Percentiles rank a stretch among this genome's conserved stretches.
These are phyloP conservation scores for Plasmopara muralis DNA, from an alignment of 352 stramenopile genomes.

Conservation along the genomic window DNA sequence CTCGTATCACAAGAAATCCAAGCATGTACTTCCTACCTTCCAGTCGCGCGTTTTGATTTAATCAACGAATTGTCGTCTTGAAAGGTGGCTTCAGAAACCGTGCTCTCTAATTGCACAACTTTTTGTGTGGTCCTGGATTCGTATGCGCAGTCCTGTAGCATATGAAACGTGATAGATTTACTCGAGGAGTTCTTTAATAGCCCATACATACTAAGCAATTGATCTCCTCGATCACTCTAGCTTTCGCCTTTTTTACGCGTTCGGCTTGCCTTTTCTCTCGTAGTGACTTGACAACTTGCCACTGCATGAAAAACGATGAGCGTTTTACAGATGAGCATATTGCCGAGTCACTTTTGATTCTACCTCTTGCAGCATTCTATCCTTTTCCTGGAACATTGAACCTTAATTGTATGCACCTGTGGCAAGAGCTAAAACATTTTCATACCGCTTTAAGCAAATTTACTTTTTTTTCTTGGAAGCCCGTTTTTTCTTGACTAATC, in stretches of 20 bases:
- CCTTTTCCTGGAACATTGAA: conserved; percentile 22
- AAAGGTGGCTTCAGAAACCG: conserved; percentile 48
- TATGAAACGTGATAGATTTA: not conserved
- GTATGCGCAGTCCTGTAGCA: conserved; percentile 41
- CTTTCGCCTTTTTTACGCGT: conserved; percentile 23
- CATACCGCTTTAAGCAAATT: conserved; percentile 27
- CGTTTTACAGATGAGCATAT: not conserved
- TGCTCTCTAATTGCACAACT: conserved; percentile 55
- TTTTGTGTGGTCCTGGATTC: conserved; percentile 39
- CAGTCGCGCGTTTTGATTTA: conserved; percentile 48
- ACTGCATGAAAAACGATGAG: conserved; percentile 22
- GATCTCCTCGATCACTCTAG: too few relatives aligned
- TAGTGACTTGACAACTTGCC: conserved; percentile 34
- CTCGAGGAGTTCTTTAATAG: not conserved
- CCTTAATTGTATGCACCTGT: not conserved
- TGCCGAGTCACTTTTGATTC: not conserved
- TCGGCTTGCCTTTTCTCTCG: conserved; percentile 24
- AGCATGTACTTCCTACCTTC: not conserved
- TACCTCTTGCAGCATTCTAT: conserved; percentile 36
- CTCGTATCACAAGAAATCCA: not conserved
- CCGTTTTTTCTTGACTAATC: too few relatives aligned
- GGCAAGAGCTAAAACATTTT: not conserved
- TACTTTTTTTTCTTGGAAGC: conserved; percentile 18
- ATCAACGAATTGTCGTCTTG: conserved; percentile 36
- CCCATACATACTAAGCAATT: too few relatives aligned